These are phyloP conservation scores for Escovopsis sp. DNA, from an alignment of 2,329 filamentous ascomycete genomes.

Conservation along the genomic window DNA sequence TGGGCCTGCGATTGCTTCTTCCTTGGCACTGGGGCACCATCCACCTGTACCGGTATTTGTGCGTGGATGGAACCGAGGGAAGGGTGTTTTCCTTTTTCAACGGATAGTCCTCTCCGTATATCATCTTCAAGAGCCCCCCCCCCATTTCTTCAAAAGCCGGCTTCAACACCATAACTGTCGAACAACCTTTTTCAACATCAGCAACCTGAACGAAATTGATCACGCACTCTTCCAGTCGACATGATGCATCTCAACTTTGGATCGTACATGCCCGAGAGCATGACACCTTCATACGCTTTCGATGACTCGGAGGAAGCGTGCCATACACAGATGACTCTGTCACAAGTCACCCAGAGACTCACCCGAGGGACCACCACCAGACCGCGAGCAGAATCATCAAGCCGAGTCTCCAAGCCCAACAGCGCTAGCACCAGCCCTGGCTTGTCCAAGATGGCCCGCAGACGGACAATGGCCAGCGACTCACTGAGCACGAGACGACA, in stretches of 20 bases:
- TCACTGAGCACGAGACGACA: constrained; percentile 28
- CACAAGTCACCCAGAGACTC: constrained; percentile 31
- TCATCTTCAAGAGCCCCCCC: constrained; percentile 1
- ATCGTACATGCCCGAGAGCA: constrained; percentile 10
- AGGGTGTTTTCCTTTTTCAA: neutral
- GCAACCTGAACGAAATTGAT: neutral
- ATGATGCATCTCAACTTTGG: constrained; percentile 20
- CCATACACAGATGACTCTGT: constrained; percentile 34
- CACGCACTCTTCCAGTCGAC: constrained; percentile 2
- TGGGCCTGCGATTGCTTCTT: constrained; percentile 3
- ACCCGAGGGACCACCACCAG: constrained; percentile 35
- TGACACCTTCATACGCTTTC: constrained; percentile 14
- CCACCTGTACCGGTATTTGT: neutral
- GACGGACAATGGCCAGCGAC: constrained; percentile 43
- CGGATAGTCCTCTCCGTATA: neutral
- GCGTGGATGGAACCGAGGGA: neutral
- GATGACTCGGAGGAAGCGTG: constrained; percentile 34
- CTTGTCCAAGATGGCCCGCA: constrained; percentile 32
- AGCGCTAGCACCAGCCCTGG: constrained; percentile 58
- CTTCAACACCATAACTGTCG: neutral
- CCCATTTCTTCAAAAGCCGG: neutral
- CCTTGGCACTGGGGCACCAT: constrained; percentile 2
- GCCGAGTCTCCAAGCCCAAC: constrained; percentile 49
- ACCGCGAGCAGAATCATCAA: constrained; percentile 33
- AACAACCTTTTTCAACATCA: neutral